Percentiles rank a stretch among this genome's conserved stretches.
Evolutionary conservation across 2,329 filamentous ascomycete genomes (phyloP).

Genomic region (Pseudogymnoascus sp.): DNA sequence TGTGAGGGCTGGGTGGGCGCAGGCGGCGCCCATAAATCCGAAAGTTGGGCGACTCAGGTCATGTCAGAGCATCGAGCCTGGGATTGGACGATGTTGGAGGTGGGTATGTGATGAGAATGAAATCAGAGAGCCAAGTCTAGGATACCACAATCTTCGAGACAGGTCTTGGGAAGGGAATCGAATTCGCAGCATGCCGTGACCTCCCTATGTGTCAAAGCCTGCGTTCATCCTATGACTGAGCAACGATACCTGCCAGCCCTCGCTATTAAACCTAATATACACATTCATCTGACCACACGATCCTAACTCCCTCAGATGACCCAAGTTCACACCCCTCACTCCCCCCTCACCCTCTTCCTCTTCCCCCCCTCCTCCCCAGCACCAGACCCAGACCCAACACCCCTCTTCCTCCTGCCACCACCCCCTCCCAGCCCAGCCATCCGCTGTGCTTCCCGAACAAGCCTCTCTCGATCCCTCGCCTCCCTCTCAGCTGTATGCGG

Average conservation of each 20-base stretch:
- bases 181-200: not conserved
- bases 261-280: not conserved
- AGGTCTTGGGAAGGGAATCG: not conserved
- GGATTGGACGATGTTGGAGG: not conserved
- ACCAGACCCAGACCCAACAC: conserved; percentile 40
- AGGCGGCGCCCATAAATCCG: not conserved
- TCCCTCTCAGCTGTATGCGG: conserved; percentile 64
- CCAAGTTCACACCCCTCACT: conserved; percentile 33
- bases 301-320: not conserved
- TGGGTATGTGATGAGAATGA: not conserved
- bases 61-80: not conserved
- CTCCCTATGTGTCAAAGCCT: not conserved
- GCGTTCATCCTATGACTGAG: not conserved
- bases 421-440: conserved; percentile 41
- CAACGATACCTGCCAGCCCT: not conserved
- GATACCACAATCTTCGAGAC: not conserved
- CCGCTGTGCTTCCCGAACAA: conserved; percentile 60
- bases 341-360: conserved; percentile 38
- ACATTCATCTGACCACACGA: not conserved
- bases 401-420: conserved; percentile 34
- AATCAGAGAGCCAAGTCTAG: not conserved
- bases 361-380: conserved; percentile 35
- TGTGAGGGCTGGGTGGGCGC: not conserved
- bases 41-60: not conserved
- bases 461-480: conserved; percentile 53